Percentiles rank a stretch among this genome's conserved stretches.
These are phyloP conservation scores for Myxozyma kluyveri DNA, from an alignment of 805 yeast species.

Conservation along the genomic window DNA sequence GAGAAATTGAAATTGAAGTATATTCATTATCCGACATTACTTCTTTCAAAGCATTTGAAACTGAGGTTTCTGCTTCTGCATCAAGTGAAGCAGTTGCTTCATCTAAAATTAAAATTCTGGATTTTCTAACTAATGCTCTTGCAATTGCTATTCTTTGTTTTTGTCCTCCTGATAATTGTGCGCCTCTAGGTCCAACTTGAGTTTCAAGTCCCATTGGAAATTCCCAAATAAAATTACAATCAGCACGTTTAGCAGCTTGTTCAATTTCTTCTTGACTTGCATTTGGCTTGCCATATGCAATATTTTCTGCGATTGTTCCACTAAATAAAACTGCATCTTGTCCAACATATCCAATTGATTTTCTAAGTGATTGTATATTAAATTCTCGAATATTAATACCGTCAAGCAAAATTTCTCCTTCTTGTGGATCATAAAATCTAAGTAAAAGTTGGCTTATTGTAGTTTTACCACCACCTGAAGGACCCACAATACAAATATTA, in stretches of 20 bases:
- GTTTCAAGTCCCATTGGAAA: conserved; percentile 63
- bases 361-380: conserved; percentile 71
- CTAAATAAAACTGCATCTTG: conserved; percentile 95
- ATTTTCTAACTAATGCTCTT: conserved; percentile 56
- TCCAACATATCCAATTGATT: conserved; percentile 82
- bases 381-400: conserved; percentile 76
- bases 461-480: conserved; percentile 93
- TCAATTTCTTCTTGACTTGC: conserved; percentile 57
- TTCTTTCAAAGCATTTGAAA: conserved; percentile 56
- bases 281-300: conserved; percentile 78
- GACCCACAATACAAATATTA: conserved; percentile 90
- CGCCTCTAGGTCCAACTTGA: conserved; percentile 48
- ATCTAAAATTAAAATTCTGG: conserved; percentile 54
- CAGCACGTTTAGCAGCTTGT: conserved; percentile 42
- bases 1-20: conserved; percentile 73
- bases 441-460: conserved; percentile 72
- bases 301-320: conserved; percentile 81
- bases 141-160: conserved; percentile 65
- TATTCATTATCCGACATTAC: conserved; percentile 56
- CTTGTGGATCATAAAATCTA: conserved; percentile 75
- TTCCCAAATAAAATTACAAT: conserved; percentile 61
- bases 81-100: conserved; percentile 57
- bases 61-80: conserved; percentile 60
- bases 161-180: conserved; percentile 60
- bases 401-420: conserved; percentile 63